Base-by-base conservation (phyloP, 1,139 yeast genomes). In the Groenewaldozyma sp. region DNA sequence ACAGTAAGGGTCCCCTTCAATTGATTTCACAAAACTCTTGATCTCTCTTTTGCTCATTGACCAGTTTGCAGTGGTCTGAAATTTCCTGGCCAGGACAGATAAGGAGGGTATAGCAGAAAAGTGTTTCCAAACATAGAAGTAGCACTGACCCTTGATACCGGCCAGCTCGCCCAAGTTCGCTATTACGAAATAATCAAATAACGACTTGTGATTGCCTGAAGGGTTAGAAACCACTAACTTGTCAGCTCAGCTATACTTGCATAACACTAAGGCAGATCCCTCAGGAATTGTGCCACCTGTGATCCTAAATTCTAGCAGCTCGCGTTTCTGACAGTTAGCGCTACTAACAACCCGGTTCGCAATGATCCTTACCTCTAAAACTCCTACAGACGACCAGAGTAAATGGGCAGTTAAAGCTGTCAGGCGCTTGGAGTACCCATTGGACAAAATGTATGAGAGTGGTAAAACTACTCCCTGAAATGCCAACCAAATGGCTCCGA, bases 181-280 rank as follows among this genome's bases (percentile, higher is more conserved):
- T 36, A 78, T 55, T 0, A 74, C 60, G 10, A 75, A 54, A 52
- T 73, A 71, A 52, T 79, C 87, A 0, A 70, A 68, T 13, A 73
- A 48, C 1, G 82, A 74, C 32, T 58, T 63, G 52, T 79, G 87
- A 49, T 79, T 79, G 41, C 34, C 33, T 29, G 4, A n/a, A n/a
- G n/a, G n/a, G n/a, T n/a, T n/a, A n/a, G n/a, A n/a, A n/a, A n/a
- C n/a, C n/a, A n/a, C n/a, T n/a, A n/a, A n/a, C n/a, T n/a, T n/a
- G n/a, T n/a, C n/a, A n/a, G n/a, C n/a, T n/a, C n/a, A n/a, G n/a
- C n/a, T n/a, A n/a, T n/a, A n/a, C n/a, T n/a, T n/a, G n/a, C n/a
- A n/a, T n/a, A n/a, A n/a, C n/a, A n/a, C n/a, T n/a, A n/a, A n/a
- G n/a, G n/a, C n/a, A n/a, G n/a, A n/a, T n/a, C n/a, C n/a, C n/a